phyloP scores from a whole-genome alignment of 768 basidiomycete genomes.

The Rubroboletus satanas region DNA sequence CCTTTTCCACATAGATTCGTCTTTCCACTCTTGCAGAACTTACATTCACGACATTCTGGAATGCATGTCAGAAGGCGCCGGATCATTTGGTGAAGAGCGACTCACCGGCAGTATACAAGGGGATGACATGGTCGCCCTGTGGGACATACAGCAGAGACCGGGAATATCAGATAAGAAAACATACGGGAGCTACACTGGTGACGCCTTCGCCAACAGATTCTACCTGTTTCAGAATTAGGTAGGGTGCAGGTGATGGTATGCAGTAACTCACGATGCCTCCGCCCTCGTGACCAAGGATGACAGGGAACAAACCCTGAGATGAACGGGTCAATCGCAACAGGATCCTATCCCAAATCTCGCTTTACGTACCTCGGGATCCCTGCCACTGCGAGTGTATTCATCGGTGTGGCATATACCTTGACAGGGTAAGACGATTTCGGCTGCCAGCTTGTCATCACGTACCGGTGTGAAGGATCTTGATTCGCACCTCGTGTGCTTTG shows the following conservation, averaged over 20 bases:
- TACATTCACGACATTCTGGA: constrained; percentile 90
- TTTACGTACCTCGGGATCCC: constrained; percentile 79
- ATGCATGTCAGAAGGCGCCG: background rate
- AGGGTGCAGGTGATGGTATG: background rate
- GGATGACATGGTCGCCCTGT: constrained; percentile 94
- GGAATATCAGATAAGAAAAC: constrained; percentile 13
- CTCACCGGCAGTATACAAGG: constrained; percentile 90
- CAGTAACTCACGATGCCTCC: constrained; percentile 69
- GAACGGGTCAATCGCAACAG: constrained; percentile 3
- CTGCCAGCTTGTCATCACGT: constrained; percentile 16
- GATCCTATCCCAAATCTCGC: constrained; percentile 1
- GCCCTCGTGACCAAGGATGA: constrained; percentile 94
- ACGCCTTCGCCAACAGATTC: constrained; percentile 98
- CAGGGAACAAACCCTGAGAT: constrained; percentile 77
- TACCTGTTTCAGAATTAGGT: constrained; percentile 50
- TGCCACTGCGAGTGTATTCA: constrained; percentile 94
- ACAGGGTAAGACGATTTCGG: background rate
- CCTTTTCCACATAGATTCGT: constrained; percentile 98
- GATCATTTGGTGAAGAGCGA: background rate
- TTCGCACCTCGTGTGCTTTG: constrained; percentile 84
- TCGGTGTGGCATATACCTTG: constrained; percentile 97
- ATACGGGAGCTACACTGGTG: constrained; percentile 61
- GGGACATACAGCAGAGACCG: background rate
- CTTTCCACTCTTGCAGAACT: constrained; percentile 98
- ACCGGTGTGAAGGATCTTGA: constrained; percentile 91